These are phyloP conservation scores for Aspergillus sclerotioniger DNA, from an alignment of 495 filamentous ascomycete genomes.

Conservation along the genomic window DNA sequence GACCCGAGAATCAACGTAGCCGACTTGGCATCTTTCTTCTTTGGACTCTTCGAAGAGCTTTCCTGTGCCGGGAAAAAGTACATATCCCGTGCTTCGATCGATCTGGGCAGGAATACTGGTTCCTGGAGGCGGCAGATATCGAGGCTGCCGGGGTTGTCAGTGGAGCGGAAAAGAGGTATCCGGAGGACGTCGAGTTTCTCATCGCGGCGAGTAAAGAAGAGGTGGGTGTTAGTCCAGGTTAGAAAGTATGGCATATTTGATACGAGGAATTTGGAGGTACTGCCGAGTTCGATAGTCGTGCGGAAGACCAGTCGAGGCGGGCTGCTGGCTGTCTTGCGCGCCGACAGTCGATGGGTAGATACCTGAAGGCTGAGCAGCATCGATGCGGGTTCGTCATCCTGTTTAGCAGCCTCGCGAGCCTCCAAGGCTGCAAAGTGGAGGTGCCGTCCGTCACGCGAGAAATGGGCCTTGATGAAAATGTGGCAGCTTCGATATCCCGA, in stretches of 20 bases:
- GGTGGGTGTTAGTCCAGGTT: constrained; percentile 4
- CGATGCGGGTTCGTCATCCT: neutral
- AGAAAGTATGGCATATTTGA: constrained; percentile 2
- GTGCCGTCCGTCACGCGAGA: neutral
- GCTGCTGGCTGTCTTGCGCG: constrained; percentile 3
- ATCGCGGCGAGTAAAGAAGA: neutral
- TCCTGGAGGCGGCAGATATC: neutral
- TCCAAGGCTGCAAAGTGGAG: constrained; percentile 7
- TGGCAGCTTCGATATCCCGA: constrained; percentile 4
- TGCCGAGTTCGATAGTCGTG: constrained; percentile 2
- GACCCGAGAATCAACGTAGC: neutral
- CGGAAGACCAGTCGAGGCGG: constrained; percentile 3
- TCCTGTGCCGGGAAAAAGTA: constrained; percentile 6
- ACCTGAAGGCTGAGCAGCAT: neutral
- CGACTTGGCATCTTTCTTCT: neutral
- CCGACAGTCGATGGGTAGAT: constrained; percentile 2
- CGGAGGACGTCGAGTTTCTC: neutral
- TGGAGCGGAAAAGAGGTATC: neutral
- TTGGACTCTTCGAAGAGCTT: neutral
- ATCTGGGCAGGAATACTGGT: constrained; percentile 1
- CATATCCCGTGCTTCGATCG: constrained; percentile 2
- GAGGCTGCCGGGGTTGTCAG: neutral
- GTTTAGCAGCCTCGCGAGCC: neutral
- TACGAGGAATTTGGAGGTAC: neutral
- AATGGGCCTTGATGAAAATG: constrained; percentile 1